Percentiles rank a stretch among this genome's conserved stretches.
Conservation (phyloP, 2,329 filamentous ascomycete genomes). For the Alternaria incomplexa region DNA sequence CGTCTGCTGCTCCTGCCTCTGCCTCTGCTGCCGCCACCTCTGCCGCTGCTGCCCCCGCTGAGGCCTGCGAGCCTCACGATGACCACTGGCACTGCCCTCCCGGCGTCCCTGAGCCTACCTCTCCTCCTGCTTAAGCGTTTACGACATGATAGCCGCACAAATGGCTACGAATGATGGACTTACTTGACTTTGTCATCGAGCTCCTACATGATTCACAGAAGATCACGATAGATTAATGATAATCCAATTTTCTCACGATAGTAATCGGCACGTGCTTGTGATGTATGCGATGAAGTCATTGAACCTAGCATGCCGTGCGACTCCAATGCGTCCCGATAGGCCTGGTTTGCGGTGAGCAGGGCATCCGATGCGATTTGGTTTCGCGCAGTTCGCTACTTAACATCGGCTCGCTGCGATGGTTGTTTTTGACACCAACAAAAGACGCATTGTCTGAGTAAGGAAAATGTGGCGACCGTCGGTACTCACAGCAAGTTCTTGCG, state of each 20-base stretch:
- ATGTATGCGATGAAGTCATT: not conserved
- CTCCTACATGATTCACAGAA: not conserved
- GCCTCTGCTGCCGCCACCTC: conserved; percentile 3
- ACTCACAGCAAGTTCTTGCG: not conserved
- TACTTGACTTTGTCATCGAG: not conserved
- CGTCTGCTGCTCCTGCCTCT: conserved; percentile 2
- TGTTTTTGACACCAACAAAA: not conserved
- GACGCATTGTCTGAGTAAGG: not conserved
- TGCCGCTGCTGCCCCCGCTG: conserved; percentile 6
- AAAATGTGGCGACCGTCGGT: not conserved
- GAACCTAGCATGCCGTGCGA: not conserved
- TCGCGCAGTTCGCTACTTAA: too few species aligned
- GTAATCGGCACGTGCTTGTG: not conserved
- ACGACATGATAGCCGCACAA: not conserved
- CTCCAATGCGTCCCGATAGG: not conserved
- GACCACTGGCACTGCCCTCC: conserved; percentile 37
- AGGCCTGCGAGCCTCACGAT: conserved; percentile 28
- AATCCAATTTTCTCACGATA: not conserved
- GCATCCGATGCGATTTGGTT: too few species aligned
- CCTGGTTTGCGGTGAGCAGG: not conserved
- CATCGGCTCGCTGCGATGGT: not conserved
- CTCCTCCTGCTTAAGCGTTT: conserved; percentile 22
- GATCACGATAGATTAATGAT: conserved; percentile 17
- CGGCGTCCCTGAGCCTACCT: conserved; percentile 31
- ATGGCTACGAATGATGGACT: not conserved